Evolutionary conservation across 805 yeast species (phyloP).

Genomic region (Schizosaccharomyces osmophilus): DNA sequence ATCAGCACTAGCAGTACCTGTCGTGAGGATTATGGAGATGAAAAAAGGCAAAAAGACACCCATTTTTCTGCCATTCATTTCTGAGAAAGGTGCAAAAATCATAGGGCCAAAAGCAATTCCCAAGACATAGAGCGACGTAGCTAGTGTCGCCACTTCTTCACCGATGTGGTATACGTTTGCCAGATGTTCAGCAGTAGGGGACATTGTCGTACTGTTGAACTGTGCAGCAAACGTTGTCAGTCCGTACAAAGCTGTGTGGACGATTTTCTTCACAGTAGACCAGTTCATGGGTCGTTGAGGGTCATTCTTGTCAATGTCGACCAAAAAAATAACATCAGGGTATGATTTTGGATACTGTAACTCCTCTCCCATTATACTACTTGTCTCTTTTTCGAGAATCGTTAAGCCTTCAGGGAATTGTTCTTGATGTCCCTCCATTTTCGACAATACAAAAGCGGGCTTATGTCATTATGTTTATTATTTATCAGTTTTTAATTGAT

Average conservation of each 20-base stretch:
- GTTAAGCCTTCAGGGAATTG: too few species aligned
- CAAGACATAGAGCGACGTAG: constrained; percentile 41
- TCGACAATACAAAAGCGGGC: too few species aligned
- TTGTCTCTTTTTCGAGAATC: too few species aligned
- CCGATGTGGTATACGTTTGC: constrained; percentile 32
- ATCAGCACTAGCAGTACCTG: background rate
- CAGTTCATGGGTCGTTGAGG: background rate
- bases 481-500: too few species aligned
- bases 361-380: too few species aligned
- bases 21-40: constrained; percentile 14
- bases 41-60: constrained; percentile 9
- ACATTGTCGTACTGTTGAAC: constrained; percentile 32
- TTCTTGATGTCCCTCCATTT: too few species aligned
- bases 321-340: too few species aligned
- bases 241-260: background rate
- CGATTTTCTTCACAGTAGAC: background rate
- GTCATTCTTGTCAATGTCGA: background rate
- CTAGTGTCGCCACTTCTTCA: constrained; percentile 38
- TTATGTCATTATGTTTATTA: too few species aligned
- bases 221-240: constrained; percentile 9
- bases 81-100: constrained; percentile 61
- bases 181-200: constrained; percentile 33
- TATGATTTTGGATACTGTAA: too few species aligned
- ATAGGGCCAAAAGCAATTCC: constrained; percentile 78
- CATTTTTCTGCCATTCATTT: constrained; percentile 15